These are phyloP conservation scores for Schizochytrium sp. DNA, from an alignment of 108 stramenopile species.

Conservation along the genomic window DNA sequence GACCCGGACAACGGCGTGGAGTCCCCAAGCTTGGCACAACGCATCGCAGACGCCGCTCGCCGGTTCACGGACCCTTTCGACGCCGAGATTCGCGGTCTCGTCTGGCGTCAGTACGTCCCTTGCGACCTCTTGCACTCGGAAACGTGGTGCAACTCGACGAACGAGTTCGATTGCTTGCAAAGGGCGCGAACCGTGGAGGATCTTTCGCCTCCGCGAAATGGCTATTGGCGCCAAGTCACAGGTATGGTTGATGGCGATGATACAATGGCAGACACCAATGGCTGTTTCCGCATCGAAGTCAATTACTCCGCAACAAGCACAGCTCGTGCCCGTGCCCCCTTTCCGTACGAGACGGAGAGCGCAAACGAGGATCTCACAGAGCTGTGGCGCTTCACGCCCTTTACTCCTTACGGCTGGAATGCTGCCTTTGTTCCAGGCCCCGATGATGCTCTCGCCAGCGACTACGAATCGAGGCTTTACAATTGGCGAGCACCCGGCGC, in stretches of 20 bases:
- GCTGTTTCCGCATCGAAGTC: not conserved
- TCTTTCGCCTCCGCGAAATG: not conserved
- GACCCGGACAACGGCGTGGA: not conserved
- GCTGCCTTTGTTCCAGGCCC: slow-evolving; percentile 37
- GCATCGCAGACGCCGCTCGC: not conserved
- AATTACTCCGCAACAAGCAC: not conserved
- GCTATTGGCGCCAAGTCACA: not conserved
- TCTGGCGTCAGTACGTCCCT: slow-evolving; percentile 54
- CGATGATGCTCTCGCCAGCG: not conserved
- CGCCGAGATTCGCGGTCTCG: not conserved
- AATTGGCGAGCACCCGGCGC: not conserved
- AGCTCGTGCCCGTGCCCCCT: slow-evolving; percentile 26
- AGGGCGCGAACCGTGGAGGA: slow-evolving; percentile 23
- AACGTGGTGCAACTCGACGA: slow-evolving; percentile 65
- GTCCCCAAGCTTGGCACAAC: not conserved
- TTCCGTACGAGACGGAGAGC: slow-evolving; percentile 50
- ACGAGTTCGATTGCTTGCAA: slow-evolving; percentile 62
- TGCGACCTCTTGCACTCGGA: slow-evolving; percentile 38
- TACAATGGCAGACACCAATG: not conserved
- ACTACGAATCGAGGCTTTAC: not conserved
- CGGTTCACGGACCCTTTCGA: not conserved
- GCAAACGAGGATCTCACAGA: slow-evolving; percentile 38
- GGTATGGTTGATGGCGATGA: not conserved
- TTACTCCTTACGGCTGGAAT: slow-evolving; percentile 51
- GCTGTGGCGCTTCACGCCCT: slow-evolving; percentile 45